These are phyloP conservation scores for Nakataea oryzae DNA, from an alignment of 2,329 filamentous ascomycete genomes.

Conservation along the genomic window DNA sequence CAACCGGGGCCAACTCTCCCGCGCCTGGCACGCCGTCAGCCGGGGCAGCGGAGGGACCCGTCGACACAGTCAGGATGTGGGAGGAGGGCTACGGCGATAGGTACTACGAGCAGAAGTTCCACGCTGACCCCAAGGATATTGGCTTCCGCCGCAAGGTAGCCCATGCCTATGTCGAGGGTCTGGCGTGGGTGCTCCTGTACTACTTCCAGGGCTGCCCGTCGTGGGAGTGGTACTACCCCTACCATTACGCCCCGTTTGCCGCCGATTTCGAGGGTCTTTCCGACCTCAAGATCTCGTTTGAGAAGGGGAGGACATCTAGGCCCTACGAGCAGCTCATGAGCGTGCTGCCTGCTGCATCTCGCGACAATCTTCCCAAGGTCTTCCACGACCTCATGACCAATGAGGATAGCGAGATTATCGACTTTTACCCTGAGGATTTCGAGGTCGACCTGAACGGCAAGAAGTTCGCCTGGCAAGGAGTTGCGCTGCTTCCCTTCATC, in stretches of 20 bases:
- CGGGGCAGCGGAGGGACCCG: constrained; percentile 18
- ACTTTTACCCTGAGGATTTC: constrained; percentile 96
- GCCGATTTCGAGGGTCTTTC: constrained; percentile 82
- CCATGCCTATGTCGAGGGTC: constrained; percentile 82
- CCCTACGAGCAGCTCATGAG: constrained; percentile 99
- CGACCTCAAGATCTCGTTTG: constrained; percentile 70
- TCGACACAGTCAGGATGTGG: constrained; percentile 84
- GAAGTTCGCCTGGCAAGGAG: constrained; percentile 97
- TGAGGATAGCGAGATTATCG: constrained; percentile 81
- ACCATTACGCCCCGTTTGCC: constrained; percentile 96
- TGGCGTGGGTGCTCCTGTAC: constrained; percentile 91
- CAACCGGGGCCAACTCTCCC: constrained; percentile 44
- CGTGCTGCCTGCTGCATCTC: constrained; percentile 85
- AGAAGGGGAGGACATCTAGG: constrained; percentile 74
- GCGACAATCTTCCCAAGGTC: constrained; percentile 76
- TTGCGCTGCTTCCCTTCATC: constrained; percentile 89
- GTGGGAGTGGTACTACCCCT: constrained; percentile 99
- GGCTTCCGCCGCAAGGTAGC: constrained; percentile 86
- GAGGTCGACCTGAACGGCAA: constrained; percentile 91
- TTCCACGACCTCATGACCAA: constrained; percentile 90
- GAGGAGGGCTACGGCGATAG: constrained; percentile 90
- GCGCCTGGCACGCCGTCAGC: constrained; percentile 28
- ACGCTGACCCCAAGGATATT: constrained; percentile 68
- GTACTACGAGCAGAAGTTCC: constrained; percentile 96
- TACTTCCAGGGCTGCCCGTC: constrained; percentile 98